Evolutionary conservation across 768 basidiomycete genomes (phyloP), one percentile per base, ranked within the genome.

Genomic region (Leucocoprinus sp.): DNA sequence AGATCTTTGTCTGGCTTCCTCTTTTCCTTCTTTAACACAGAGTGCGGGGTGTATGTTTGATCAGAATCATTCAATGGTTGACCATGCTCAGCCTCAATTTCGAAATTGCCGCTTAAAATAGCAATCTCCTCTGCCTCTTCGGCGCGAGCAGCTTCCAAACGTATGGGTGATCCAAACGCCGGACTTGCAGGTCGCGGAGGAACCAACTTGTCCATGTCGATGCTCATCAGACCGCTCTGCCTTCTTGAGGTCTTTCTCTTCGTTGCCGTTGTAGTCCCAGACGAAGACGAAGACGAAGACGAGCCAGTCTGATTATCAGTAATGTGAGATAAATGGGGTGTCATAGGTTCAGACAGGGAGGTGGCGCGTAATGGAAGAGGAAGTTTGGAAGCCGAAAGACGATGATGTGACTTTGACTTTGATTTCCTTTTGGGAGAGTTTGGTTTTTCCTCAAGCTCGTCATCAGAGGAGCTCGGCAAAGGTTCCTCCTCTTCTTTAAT

Each of bases 401-500:
- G 73, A 0, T 74, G 27, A 5, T 28, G 31, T 14, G 31, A 64
- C 56, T 75, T 78, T 23, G 64, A 41, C 53, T 70, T 74, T 11
- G 62, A 43, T 58, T 69, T 74, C 53, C 69, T 66, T 11, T 67
- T 68, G 11, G 60, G 57, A 6, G 72, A 68, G 41, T 63, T 62
- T 12, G 65, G 53, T 43, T 63, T 62, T 42, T 66, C 64, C 11
- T 66, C 64, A 15, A 55, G 42, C 22, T 73, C 71, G 5, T 70
- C 62, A 3, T 71, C 71, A 7, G 66, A 67, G 1, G 71, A 70
- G 17, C 71, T 71, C 17, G 59, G 58, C 14, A 51, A 59, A 5
- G 70, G 68, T 56, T 86, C 84, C 1, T 83, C 80, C 36, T 84
- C 84, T 55, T 85, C 83, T 23, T 64, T 55, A 43, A 85, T 84